Evolutionary conservation across 73 alveolate genomes (phyloP), one percentile per base, ranked within the genome.

Genomic region (Symbiodinium pilosum): DNA sequence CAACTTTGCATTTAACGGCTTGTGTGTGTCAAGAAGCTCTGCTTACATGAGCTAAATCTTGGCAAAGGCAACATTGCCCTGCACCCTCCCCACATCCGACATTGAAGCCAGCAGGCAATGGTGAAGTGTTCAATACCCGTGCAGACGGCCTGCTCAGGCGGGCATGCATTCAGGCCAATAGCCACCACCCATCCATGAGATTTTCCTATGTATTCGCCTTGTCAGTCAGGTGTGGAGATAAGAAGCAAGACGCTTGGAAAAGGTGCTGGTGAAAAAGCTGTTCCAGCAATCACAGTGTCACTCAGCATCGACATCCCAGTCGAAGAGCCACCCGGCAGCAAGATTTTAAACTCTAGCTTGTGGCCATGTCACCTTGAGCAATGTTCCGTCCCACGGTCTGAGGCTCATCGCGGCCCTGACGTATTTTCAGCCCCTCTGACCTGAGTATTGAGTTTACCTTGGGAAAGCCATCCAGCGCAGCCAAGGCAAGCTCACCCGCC

Each of bases 71-170:
- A n/a, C n/a, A n/a, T n/a, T n/a, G n/a, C n/a, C n/a, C n/a, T n/a
- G n/a, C n/a, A n/a, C n/a, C n/a, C n/a, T n/a, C n/a, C n/a, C n/a
- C n/a, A n/a, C n/a, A n/a, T n/a, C n/a, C n/a, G n/a, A n/a, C n/a
- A n/a, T n/a, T n/a, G n/a, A n/a, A n/a, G n/a, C n/a, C 14, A 47
- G 81, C 39, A 28, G 54, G 71, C 39, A 42, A 84, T 44, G 59
- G 81, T 91, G 83, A 85, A 86, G 75, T 91, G 97, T 84, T 40
- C 84, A 43, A 91, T 91, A 36, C 97, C 97, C 36, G 97, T 91
- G 89, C 97, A 91, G 89, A 91, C 97, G n/a, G 87, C 97, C 30
- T 91, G 97, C 81, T 91, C 97, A 69, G 97, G 97, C 87, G 16
- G 92, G 64, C 21, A 12, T 26, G 34, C 2, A 83, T 14, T 16